These are phyloP conservation scores for Crithidia acanthocephali DNA, from an alignment of 208 protist genomes.

Conservation along the genomic window DNA sequence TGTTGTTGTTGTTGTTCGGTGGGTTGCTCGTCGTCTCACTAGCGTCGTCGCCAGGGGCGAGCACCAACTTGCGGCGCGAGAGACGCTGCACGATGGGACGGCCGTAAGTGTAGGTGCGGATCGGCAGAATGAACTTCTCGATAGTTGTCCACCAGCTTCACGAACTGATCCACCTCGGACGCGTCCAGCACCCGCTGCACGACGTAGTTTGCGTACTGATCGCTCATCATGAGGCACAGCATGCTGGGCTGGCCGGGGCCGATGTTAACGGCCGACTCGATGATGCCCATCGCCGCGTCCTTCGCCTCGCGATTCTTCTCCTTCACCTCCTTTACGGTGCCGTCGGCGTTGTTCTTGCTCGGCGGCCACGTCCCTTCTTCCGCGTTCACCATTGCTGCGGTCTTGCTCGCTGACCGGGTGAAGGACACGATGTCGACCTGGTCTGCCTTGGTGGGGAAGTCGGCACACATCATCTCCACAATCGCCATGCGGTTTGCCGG, in stretches of 20 bases:
- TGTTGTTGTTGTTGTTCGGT: conserved; percentile 11
- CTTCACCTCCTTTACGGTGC: conserved; percentile 60
- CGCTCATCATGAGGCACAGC: conserved; percentile 95
- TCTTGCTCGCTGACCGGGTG: conserved; percentile 56
- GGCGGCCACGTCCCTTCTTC: conserved; percentile 41
- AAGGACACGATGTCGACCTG: conserved; percentile 71
- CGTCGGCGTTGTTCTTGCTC: conserved; percentile 33
- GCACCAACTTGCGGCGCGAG: conserved; percentile 78
- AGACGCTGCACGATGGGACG: conserved; percentile 97
- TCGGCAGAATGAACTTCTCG: conserved; percentile 87
- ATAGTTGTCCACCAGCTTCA: conserved; percentile 86
- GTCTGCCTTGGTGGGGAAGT: conserved; percentile 36
- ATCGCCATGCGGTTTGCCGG: conserved; percentile 81
- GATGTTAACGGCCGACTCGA: conserved; percentile 51
- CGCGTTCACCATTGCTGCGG: conserved; percentile 59
- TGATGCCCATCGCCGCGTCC: conserved; percentile 75
- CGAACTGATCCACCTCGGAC: conserved; percentile 79
- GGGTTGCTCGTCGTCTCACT: conserved; percentile 17
- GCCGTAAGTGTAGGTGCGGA: conserved; percentile 96
- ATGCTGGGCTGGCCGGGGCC: conserved; percentile 66
- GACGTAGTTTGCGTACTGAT: conserved; percentile 98
- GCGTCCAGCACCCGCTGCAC: conserved; percentile 97
- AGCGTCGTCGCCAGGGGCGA: conserved; percentile 51
- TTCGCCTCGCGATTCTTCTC: conserved; percentile 80
- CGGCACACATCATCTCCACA: conserved; percentile 87